These are phyloP conservation scores for Linnemannia schmuckeri DNA, from an alignment of 192 early-diverging fungal genomes.

Conservation along the genomic window DNA sequence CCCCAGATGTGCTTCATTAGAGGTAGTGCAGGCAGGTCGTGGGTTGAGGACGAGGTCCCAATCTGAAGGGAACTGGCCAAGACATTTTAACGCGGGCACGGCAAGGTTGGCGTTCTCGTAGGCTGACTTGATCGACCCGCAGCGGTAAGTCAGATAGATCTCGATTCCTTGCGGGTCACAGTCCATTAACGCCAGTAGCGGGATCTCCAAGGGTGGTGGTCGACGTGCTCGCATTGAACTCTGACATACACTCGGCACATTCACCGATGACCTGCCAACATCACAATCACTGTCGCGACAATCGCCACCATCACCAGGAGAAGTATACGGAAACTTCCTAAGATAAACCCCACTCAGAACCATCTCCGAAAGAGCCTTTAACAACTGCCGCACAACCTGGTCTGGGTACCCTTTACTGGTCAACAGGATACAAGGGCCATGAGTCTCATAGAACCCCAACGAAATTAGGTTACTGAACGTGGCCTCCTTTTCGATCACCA, in stretches of 20 bases:
- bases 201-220: constrained; percentile 9
- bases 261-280: neutral
- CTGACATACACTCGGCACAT: neutral
- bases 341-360: constrained; percentile 3
- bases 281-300: no score
- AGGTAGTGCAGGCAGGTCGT: neutral
- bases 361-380: constrained; percentile 31
- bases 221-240: neutral
- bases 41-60: constrained; percentile 17
- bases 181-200: constrained; percentile 36
- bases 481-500: constrained; percentile 51
- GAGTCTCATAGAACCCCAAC: constrained; percentile 26
- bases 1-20: neutral
- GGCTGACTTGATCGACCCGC: constrained; percentile 37
- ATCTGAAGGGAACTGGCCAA: constrained; percentile 39
- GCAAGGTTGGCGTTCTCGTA: constrained; percentile 52
- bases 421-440: constrained; percentile 45
- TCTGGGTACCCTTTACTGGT: constrained; percentile 53
- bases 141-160: constrained; percentile 39
- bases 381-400: constrained; percentile 12
- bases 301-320: neutral
- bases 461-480: constrained; percentile 30
- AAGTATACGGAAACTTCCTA: neutral
- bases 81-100: constrained; percentile 14
- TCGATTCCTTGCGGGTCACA: constrained; percentile 47